Evolutionary conservation across 768 basidiomycete genomes (phyloP), one percentile per base, ranked within the genome.

Genomic region (Boletus rufocinnamomeus): DNA sequence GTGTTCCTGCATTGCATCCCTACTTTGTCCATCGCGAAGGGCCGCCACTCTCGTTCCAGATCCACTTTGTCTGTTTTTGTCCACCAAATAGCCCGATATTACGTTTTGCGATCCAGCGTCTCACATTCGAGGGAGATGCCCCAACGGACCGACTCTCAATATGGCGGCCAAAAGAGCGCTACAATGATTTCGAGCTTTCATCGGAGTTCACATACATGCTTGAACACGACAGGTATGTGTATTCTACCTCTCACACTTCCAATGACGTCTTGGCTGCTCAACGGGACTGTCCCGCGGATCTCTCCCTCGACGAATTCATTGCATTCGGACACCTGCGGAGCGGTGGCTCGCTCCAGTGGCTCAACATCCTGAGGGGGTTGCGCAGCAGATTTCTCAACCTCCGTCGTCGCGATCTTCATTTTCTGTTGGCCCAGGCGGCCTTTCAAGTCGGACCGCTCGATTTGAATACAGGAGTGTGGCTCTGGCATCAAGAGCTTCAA

Each of bases 381-480:
- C 30, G 30, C 30, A 30, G 30, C 9, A 30, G 30, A 30, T 30
- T 9, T 30, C 30, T 30, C 30, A 30, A 30, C 30, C 30, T 30
- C 30, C 30, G 9, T 9, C 30, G 30, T 30, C 30, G 8, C 30
- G 30, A 30, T 9, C 8, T 30, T 9, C 30, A 30, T 30, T 2
- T 30, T 30, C 30, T 30, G 2, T 30, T 30, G 8, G 9, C 30
- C 30, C 30, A 30, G 21, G 14, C 23, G 2, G 8, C 7, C 6
- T 51, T 34, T 35, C 40, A 51, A 14, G 55, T 51, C 2, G 48
- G 48, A 27, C 63, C 82, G 2, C 53, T 81, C 5, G 58, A 46
- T 23, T 17, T 45, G 30, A 30, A 8, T 9, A 30, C 30, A 30
- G 30, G 30, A 30, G 30, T 30, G 30, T 30, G 30, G 30, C 30